Conservation (phyloP, 2,329 filamentous ascomycete species). For the Colletotrichum liaoningense region DNA sequence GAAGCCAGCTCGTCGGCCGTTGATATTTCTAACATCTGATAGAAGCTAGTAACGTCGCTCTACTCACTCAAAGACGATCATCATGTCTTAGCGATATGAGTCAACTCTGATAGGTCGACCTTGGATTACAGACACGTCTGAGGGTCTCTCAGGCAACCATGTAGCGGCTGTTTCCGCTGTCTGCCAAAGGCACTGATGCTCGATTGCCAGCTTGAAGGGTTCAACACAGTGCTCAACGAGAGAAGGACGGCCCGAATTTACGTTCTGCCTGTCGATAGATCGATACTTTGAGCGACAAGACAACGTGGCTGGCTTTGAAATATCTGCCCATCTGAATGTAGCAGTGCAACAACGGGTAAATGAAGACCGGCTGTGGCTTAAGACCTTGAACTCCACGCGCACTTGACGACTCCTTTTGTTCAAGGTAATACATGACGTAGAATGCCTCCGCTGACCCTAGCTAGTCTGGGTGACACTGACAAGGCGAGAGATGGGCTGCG, state of each 20-base stretch:
- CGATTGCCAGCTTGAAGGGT: neutral
- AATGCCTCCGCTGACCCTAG: neutral
- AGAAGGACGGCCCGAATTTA: neutral
- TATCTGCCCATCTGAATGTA: conserved; percentile 2
- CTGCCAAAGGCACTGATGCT: neutral
- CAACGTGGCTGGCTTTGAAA: neutral
- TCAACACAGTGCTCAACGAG: neutral
- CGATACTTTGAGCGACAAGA: neutral
- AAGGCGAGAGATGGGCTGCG: conserved; percentile 6
- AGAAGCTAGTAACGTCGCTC: neutral
- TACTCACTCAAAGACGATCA: neutral
- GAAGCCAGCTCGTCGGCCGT: too few species aligned
- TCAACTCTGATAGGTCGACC: neutral
- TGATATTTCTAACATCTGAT: neutral
- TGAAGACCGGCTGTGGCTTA: neutral
- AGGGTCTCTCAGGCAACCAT: neutral
- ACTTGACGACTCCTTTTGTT: neutral
- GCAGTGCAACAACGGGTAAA: neutral
- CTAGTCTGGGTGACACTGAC: neutral
- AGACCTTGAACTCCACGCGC: neutral
- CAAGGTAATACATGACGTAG: neutral
- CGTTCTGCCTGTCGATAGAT: neutral
- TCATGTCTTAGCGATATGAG: too few species aligned
- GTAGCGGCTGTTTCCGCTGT: neutral
- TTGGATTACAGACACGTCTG: neutral